A percentile compares a stretch with the other conserved stretches of the same genome.
Conservation (phyloP, 352 stramenopile species). For the Phytophthora nicotianae region DNA sequence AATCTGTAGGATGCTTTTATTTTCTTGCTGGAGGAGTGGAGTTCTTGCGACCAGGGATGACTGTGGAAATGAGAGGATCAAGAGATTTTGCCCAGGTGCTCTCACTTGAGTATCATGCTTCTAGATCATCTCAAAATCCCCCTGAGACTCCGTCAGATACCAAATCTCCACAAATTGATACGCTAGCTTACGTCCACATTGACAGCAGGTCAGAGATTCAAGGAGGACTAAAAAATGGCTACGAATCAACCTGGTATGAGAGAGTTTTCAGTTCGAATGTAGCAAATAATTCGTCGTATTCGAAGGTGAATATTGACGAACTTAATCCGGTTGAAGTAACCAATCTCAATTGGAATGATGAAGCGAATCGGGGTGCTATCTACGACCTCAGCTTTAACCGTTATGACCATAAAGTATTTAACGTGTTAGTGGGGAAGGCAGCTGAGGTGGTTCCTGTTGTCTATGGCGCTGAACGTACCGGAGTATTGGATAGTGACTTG, state of each 20-base stretch:
- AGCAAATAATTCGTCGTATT: conserved; percentile 8
- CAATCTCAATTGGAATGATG: conserved; percentile 6
- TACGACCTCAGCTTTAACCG: conserved; percentile 10
- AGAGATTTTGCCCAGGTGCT: conserved; percentile 41
- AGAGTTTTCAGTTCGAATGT: conserved; percentile 18
- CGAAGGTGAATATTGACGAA: conserved; percentile 35
- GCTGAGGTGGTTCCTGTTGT: conserved; percentile 24
- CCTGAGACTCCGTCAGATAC: conserved; percentile 3
- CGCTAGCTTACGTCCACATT: conserved; percentile 21
- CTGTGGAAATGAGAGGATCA: conserved; percentile 37
- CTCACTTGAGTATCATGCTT: conserved; percentile 22
- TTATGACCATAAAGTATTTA: background rate
- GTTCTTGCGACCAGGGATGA: conserved; percentile 41
- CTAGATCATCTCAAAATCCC: conserved; percentile 2
- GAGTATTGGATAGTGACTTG: conserved; percentile 3
- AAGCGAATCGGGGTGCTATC: conserved; percentile 8
- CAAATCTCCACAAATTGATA: conserved; percentile 7
- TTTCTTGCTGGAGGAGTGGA: conserved; percentile 42
- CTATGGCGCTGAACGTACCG: background rate
- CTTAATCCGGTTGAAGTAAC: conserved; percentile 14
- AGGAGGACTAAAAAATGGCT: background rate
- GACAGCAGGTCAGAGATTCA: conserved; percentile 1
- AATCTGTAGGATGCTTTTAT: conserved; percentile 41
- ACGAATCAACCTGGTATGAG: conserved; percentile 20
- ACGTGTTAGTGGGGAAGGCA: conserved; percentile 28